phyloP scores from a whole-genome alignment of 176 grass and related monocot species.

The Phragmites australis region DNA sequence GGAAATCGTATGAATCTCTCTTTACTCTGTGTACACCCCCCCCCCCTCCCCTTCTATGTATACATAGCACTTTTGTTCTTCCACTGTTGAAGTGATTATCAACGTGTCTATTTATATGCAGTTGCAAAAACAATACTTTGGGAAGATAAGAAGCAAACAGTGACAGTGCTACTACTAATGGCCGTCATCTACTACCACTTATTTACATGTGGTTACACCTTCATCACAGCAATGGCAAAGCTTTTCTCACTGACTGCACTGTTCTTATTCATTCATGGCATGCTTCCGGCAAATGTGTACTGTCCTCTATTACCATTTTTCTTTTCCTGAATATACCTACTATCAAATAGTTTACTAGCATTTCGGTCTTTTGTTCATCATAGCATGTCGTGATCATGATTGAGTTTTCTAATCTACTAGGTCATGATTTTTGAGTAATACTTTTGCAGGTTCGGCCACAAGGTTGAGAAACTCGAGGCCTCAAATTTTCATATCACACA shows the following conservation, averaged over 20 bases:
- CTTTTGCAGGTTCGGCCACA: slow-evolving; percentile 73
- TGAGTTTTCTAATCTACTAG: not conserved
- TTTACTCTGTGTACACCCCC: too few species aligned
- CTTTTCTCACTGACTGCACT: slow-evolving; percentile 68
- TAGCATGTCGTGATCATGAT: slow-evolving; percentile 11
- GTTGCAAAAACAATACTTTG: slow-evolving; percentile 93
- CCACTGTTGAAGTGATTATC: slow-evolving; percentile 17
- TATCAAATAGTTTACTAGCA: slow-evolving; percentile 7
- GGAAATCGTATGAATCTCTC: slow-evolving; percentile 64
- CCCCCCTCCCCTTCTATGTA: not conserved
- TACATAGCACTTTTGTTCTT: not conserved
- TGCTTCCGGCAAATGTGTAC: slow-evolving; percentile 74
- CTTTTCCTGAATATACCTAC: slow-evolving; percentile 12
- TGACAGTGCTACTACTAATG: slow-evolving; percentile 69
- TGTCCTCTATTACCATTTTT: slow-evolving; percentile 8
- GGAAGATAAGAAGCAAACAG: slow-evolving; percentile 83
- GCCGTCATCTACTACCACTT: slow-evolving; percentile 86
- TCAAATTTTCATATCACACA: slow-evolving; percentile 81
- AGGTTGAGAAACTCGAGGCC: slow-evolving; percentile 85
- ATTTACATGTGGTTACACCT: slow-evolving; percentile 87
- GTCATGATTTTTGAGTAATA: slow-evolving; percentile 7
- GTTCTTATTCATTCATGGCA: slow-evolving; percentile 93
- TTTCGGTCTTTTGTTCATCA: slow-evolving; percentile 7
- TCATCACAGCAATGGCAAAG: slow-evolving; percentile 89
- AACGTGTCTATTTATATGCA: slow-evolving; percentile 43